Percentiles rank a stretch among this genome's conserved stretches.
Evolutionary conservation across 2,329 filamentous ascomycete genomes (phyloP).

Genomic region (Helicocarpus griseus): DNA sequence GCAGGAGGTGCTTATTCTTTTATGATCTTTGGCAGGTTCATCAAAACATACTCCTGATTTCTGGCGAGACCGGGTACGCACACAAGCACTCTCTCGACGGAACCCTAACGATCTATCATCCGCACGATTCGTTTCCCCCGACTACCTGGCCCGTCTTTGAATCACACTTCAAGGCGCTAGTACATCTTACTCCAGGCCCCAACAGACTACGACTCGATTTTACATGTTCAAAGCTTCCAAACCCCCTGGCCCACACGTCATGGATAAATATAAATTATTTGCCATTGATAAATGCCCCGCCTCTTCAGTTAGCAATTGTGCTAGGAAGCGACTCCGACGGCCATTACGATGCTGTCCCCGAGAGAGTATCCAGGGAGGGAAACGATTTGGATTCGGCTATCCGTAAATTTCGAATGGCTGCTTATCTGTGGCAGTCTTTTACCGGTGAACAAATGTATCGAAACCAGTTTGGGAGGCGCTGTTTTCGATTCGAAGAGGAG

Average conservation of each 20-base stretch:
- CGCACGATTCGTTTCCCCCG: constrained; percentile 76
- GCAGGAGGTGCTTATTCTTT: constrained; percentile 9
- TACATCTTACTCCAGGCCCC: constrained; percentile 83
- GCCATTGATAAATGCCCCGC: constrained; percentile 65
- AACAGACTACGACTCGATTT: constrained; percentile 88
- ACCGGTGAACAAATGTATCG: constrained; percentile 94
- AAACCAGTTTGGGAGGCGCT: constrained; percentile 73
- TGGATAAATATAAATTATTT: constrained; percentile 81
- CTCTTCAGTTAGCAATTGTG: constrained; percentile 80
- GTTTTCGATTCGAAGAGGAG: constrained; percentile 87
- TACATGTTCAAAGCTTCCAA: constrained; percentile 66
- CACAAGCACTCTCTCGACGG: constrained; percentile 63
- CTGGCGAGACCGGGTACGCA: constrained; percentile 70
- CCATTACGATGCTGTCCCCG: constrained; percentile 73
- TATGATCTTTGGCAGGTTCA: constrained; percentile 54
- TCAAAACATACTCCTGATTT: constrained; percentile 77
- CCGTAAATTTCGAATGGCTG: constrained; percentile 86
- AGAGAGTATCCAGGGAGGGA: constrained; percentile 66
- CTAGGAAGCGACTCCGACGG: constrained; percentile 79
- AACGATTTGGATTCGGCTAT: constrained; percentile 73
- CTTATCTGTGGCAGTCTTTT: constrained; percentile 94
- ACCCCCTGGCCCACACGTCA: constrained; percentile 60
- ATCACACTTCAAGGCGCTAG: constrained; percentile 82
- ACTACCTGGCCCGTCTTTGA: constrained; percentile 79
- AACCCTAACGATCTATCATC: constrained; percentile 64